These are phyloP conservation scores for Aegilops longissima DNA, from an alignment of 176 grass and related monocot genomes.

Conservation along the genomic window DNA sequence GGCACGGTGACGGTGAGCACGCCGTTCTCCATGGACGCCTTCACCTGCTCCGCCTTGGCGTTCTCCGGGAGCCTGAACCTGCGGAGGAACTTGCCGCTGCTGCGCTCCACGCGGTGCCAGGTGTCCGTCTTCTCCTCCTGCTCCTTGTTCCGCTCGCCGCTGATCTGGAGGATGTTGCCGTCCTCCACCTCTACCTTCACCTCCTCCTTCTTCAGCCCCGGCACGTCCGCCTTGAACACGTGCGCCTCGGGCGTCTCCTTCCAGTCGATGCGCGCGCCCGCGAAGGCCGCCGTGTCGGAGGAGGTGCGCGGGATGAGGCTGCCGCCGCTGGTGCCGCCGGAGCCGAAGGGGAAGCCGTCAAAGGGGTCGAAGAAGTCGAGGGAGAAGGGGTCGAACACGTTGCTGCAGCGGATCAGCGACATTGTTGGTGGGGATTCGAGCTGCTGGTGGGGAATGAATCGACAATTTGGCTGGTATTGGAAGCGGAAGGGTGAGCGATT, in stretches of 20 bases:
- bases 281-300: conserved; percentile 40
- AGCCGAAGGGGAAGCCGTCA: conserved; percentile 58
- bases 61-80: conserved; percentile 54
- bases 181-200: conserved; percentile 66
- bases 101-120: conserved; percentile 62
- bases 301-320: conserved; percentile 33
- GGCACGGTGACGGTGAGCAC: conserved; percentile 66
- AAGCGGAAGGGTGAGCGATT: not conserved
- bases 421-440: conserved; percentile 2
- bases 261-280: conserved; percentile 48
- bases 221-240: conserved; percentile 72
- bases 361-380: conserved; percentile 64
- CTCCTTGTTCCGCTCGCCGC: conserved; percentile 62
- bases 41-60: conserved; percentile 48
- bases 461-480: not conserved
- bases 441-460: not conserved
- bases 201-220: conserved; percentile 64
- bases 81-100: conserved; percentile 58
- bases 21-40: conserved; percentile 57
- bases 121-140: conserved; percentile 55
- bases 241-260: conserved; percentile 59
- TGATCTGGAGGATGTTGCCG: conserved; percentile 52
- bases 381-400: conserved; percentile 79
- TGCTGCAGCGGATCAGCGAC: conserved; percentile 61
- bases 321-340: not conserved